Evolutionary conservation across 2,329 filamentous ascomycete species (phyloP).

Genomic region (Amesomyces nigricolor): DNA sequence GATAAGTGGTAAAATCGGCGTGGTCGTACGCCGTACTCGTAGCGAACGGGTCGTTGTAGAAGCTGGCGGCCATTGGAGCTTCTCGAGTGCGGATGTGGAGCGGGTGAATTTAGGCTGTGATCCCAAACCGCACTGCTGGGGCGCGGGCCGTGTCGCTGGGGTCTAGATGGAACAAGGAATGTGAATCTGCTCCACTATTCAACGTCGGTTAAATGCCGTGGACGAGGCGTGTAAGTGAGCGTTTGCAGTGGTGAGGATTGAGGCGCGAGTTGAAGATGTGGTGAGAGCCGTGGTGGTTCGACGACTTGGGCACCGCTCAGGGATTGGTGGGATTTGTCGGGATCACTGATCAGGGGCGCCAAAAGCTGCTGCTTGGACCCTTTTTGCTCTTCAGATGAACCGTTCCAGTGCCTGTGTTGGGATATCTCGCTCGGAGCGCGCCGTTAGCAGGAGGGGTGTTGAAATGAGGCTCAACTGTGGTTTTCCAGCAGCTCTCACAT

Average conservation of each 20-base stretch:
- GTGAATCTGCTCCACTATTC: slow-evolving; percentile 16
- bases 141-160: neutral
- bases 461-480: neutral
- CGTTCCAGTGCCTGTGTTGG: neutral
- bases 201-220: slow-evolving; percentile 15
- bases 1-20: slow-evolving; percentile 7
- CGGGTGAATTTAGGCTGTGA: slow-evolving; percentile 18
- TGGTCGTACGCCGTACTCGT: slow-evolving; percentile 5
- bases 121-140: slow-evolving; percentile 11
- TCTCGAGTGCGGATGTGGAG: slow-evolving; percentile 14
- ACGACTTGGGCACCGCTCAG: neutral
- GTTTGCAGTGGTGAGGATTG: neutral
- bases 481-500: neutral
- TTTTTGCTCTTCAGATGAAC: neutral
- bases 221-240: slow-evolving; percentile 5
- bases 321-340: neutral
- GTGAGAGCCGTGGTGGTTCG: neutral
- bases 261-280: neutral
- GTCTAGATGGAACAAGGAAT: neutral
- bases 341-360: neutral
- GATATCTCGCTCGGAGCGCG: neutral
- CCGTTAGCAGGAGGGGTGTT: neutral
- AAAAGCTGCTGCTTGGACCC: neutral
- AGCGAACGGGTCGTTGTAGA: slow-evolving; percentile 16
- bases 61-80: slow-evolving; percentile 14